These are phyloP conservation scores for Oehlia diaphana DNA, from an alignment of 192 early-diverging fungal genomes.

Conservation along the genomic window DNA sequence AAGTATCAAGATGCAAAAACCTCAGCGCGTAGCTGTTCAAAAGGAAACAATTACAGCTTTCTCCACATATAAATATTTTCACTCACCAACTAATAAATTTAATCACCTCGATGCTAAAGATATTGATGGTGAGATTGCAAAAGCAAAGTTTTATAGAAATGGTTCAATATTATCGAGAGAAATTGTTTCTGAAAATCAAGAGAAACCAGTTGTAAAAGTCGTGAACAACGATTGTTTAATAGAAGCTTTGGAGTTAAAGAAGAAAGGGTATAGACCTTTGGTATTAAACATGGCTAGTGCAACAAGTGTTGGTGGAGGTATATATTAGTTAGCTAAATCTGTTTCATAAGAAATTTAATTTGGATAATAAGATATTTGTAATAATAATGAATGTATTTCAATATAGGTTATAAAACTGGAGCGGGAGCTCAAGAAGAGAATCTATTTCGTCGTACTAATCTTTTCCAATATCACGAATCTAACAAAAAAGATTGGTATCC, in stretches of 20 bases:
- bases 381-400: not conserved
- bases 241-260: constrained; percentile 39
- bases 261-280: constrained; percentile 41
- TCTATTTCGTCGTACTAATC: constrained; percentile 44
- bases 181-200: constrained; percentile 18
- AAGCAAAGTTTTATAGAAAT: constrained; percentile 10
- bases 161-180: not conserved
- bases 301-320: constrained; percentile 38
- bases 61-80: not conserved
- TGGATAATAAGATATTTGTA: not conserved
- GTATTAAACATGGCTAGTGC: constrained; percentile 48
- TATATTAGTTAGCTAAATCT: not conserved
- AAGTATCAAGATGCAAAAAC: not conserved
- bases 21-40: not conserved
- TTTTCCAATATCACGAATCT: constrained; percentile 44
- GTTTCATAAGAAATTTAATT: not conserved
- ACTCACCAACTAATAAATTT: not conserved
- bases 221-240: constrained; percentile 37
- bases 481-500: constrained; percentile 42
- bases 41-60: not conserved
- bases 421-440: constrained; percentile 46
- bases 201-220: constrained; percentile 39
- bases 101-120: not conserved
- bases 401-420: constrained; percentile 33
- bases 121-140: not conserved